phyloP scores from a whole-genome alignment of 257 asterid genomes.

The Craterostigma plantagineum region DNA sequence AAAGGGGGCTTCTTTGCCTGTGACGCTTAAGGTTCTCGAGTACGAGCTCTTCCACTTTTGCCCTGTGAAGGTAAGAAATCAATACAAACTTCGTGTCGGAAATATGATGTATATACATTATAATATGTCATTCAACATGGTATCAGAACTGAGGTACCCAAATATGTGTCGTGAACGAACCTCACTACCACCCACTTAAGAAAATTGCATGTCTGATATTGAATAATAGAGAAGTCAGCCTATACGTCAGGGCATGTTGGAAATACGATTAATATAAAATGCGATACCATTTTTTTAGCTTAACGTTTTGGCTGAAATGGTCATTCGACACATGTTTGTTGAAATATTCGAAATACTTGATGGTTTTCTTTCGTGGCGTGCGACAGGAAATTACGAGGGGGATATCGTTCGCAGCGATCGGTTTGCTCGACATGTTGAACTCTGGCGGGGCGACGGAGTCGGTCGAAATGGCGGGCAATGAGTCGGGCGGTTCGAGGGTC shows the following conservation, averaged over 20 bases:
- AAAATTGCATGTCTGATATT: no score
- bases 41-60: constrained; percentile 82
- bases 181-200: no score
- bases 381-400: constrained; percentile 21
- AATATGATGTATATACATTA: no score
- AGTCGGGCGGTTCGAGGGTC: constrained; percentile 8
- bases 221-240: no score
- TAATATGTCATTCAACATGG: no score
- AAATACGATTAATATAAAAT: no score
- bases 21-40: constrained; percentile 66
- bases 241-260: no score
- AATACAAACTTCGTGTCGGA: background rate
- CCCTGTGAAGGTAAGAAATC: constrained; percentile 44
- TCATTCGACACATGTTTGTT: no score
- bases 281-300: no score
- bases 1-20: constrained; percentile 59
- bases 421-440: constrained; percentile 50
- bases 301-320: no score
- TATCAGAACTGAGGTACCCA: no score
- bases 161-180: no score
- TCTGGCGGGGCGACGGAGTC: constrained; percentile 40
- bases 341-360: background rate
- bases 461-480: constrained; percentile 16
- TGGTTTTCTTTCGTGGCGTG: background rate
- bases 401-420: constrained; percentile 37